phyloP scores from a whole-genome alignment of 1,284 basidiomycete genomes.

The Cutaneotrichosporon cavernicola region DNA sequence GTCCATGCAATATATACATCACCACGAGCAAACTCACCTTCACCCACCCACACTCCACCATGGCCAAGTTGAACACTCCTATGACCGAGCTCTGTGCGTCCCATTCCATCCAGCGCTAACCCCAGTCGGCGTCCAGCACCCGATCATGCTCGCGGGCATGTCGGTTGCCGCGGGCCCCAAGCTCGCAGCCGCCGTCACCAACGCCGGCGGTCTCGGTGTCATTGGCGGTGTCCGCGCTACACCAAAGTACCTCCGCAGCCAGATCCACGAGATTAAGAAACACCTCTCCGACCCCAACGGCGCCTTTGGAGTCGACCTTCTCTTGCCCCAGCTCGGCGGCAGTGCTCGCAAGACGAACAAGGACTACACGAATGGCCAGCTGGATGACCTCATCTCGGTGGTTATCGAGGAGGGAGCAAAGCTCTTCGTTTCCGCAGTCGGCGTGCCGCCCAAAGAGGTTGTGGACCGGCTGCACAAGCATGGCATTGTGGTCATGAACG shows the following conservation, averaged over 20 bases:
- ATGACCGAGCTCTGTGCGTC: constrained; percentile 67
- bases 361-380: constrained; percentile 65
- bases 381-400: constrained; percentile 69
- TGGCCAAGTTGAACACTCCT: constrained; percentile 59
- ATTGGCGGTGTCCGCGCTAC: constrained; percentile 71
- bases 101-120: not conserved
- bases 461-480: constrained; percentile 77
- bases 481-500: constrained; percentile 81
- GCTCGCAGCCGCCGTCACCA: constrained; percentile 69
- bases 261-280: constrained; percentile 73
- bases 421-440: constrained; percentile 77
- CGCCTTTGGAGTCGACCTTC: constrained; percentile 81
- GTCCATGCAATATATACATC: not conserved
- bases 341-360: constrained; percentile 77
- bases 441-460: constrained; percentile 72
- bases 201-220: constrained; percentile 81
- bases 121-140: constrained; percentile 73
- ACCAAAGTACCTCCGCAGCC: constrained; percentile 50
- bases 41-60: constrained; percentile 19
- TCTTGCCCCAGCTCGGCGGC: constrained; percentile 77
- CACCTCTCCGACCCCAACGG: constrained; percentile 57
- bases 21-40: not conserved
- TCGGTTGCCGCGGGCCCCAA: constrained; percentile 84
- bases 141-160: constrained; percentile 84
- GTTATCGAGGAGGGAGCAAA: constrained; percentile 80